Percentiles rank a stretch among this genome's conserved stretches.
These are phyloP conservation scores for Trametes hirsuta DNA, from an alignment of 1,284 basidiomycete genomes.

Conservation along the genomic window DNA sequence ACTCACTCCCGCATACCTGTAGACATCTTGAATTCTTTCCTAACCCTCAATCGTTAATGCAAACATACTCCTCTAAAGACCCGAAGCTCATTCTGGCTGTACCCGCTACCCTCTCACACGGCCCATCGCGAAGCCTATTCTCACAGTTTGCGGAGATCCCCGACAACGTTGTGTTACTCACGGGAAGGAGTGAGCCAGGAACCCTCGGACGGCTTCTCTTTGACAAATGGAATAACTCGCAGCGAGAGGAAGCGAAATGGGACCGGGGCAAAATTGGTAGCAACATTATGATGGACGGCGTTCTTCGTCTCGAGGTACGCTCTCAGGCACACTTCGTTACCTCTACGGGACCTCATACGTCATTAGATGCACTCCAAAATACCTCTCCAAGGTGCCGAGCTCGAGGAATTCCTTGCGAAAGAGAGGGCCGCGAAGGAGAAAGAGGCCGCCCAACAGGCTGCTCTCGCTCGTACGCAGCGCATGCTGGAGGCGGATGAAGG, in stretches of 20 bases:
- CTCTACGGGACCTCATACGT: too few relatives aligned
- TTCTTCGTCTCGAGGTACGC: conserved; percentile 66
- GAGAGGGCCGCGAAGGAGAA: conserved; percentile 85
- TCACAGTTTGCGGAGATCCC: conserved; percentile 80
- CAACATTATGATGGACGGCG: conserved; percentile 77
- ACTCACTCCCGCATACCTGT: not conserved
- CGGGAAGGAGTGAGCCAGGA: conserved; percentile 76
- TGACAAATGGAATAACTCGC: conserved; percentile 83
- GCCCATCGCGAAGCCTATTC: conserved; percentile 87
- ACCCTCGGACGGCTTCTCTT: conserved; percentile 84
- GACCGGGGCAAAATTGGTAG: conserved; percentile 88
- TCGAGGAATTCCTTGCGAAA: conserved; percentile 80
- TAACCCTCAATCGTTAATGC: conserved; percentile 78
- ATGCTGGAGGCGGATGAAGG: conserved; percentile 91
- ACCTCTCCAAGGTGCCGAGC: conserved; percentile 82
- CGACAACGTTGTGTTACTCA: conserved; percentile 86
- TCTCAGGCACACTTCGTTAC: not conserved
- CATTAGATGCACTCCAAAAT: conserved; percentile 86
- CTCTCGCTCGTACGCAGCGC: conserved; percentile 80
- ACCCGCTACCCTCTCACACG: conserved; percentile 91
- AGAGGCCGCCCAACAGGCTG: conserved; percentile 86
- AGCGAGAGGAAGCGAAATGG: conserved; percentile 80
- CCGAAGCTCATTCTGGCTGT: conserved; percentile 95
- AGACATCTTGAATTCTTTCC: conserved; percentile 92
- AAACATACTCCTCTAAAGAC: conserved; percentile 82